A percentile compares a stretch with the other conserved stretches of the same genome.
Conservation (phyloP, 331 rosid species). For the Ulmus americana region DNA sequence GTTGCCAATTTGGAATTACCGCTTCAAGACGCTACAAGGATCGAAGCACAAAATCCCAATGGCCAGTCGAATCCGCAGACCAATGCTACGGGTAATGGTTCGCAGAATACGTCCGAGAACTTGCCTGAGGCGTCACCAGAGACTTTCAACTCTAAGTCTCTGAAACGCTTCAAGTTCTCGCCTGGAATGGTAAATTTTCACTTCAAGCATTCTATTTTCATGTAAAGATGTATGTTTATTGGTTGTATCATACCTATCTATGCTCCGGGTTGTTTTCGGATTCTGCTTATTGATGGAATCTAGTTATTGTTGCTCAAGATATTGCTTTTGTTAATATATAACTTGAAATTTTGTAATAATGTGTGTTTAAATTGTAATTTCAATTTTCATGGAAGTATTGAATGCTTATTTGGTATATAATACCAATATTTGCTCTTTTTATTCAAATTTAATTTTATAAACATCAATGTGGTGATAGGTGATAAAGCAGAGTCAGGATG, state of each 20-base stretch:
- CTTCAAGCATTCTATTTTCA: no score
- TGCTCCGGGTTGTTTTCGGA: no score
- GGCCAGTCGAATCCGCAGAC: neutral
- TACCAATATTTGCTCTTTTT: no score
- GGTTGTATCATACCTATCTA: no score
- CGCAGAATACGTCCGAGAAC: constrained; percentile 35
- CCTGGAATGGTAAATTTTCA: constrained; percentile 81
- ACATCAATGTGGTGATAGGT: constrained; percentile 40
- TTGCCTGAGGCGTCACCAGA: constrained; percentile 54
- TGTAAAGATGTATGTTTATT: no score
- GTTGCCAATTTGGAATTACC: neutral
- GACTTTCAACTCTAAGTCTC: constrained; percentile 44
- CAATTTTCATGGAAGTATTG: no score
- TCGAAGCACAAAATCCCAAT: neutral
- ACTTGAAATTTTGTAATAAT: neutral
- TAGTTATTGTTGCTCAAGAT: no score
- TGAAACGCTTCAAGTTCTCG: constrained; percentile 75
- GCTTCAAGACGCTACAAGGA: neutral
- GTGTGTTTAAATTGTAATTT: no score
- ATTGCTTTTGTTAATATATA: neutral
- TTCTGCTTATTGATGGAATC: no score
- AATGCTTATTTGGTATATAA: no score
- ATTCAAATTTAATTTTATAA: constrained; percentile 5
- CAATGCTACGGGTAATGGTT: constrained; percentile 1
- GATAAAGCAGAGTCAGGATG: constrained; percentile 90